A percentile compares a stretch with the other conserved stretches of the same genome.
Evolutionary conservation across 441 rosid genomes (phyloP).

Genomic region (Omphalea diandra): DNA sequence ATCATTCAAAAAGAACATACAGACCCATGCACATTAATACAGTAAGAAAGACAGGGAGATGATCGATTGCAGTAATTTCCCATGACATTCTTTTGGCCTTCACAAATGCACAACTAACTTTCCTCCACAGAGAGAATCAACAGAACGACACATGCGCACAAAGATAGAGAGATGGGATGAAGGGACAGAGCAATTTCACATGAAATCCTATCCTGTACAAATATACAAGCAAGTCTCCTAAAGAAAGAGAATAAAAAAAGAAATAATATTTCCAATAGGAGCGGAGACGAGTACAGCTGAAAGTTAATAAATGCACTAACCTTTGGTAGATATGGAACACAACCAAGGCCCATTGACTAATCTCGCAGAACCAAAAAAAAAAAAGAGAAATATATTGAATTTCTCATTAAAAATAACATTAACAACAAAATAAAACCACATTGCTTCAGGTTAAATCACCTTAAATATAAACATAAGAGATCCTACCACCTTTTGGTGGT

Average conservation of each 20-base stretch:
- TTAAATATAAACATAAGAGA: slow-evolving; percentile 98
- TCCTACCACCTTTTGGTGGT: slow-evolving; percentile 99
- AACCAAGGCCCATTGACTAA: slow-evolving; percentile 99
- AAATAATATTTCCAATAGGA: neutral
- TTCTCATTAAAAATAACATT: slow-evolving; percentile 1
- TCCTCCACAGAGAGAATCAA: neutral
- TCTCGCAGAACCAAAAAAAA: slow-evolving; percentile 49
- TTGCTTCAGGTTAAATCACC: slow-evolving; percentile 41
- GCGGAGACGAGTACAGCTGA: slow-evolving; percentile 8
- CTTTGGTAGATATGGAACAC: slow-evolving; percentile 98
- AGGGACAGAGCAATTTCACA: neutral
- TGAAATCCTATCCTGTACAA: neutral
- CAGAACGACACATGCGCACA: neutral
- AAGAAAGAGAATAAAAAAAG: neutral
- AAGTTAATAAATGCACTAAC: slow-evolving; percentile 45
- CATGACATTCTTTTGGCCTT: neutral
- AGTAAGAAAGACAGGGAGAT: neutral
- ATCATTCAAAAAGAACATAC: neutral
- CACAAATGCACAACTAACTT: neutral
- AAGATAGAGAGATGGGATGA: neutral
- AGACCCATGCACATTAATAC: neutral
- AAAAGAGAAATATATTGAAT: neutral
- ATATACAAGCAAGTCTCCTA: neutral
- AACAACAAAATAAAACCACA: slow-evolving; percentile 7
- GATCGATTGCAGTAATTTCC: slow-evolving; percentile 4